Evolutionary conservation across 2,329 filamentous ascomycete species (phyloP), one percentile per base, ranked within the genome.

Genomic region (Alternaria gansuensis): DNA sequence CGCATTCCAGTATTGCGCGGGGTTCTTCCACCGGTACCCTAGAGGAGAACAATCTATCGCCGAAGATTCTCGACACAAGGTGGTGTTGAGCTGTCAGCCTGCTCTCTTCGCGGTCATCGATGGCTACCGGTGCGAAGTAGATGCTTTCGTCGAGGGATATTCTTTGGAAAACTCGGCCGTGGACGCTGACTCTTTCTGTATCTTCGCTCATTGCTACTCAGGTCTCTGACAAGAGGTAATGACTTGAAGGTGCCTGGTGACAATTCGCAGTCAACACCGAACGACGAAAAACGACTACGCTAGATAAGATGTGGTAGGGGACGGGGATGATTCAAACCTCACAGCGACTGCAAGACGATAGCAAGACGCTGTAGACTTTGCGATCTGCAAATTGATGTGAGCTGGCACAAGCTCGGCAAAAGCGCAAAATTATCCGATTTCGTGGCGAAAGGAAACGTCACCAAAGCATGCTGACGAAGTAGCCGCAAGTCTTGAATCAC

Each of bases 141-240:
- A 79, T 75, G 29, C 60, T 54, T 28, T 75, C 67, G 49, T 78
- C 72, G 39, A 79, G 64, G 10, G 77, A 79, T 41, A 68, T 68
- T 45, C 73, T 75, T 59, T 79, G 77, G 60, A 78, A 79, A 8
- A 73, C 56, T 33, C 77, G 70, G n/a, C 77, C 77, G 52, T 77
- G 70, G 40, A 78, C 66, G 39, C 65, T 67, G 31, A 78, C 71
- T 58, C 60, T 65, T 49, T 66, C 53, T 24, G 59, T 49, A 21
- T 71, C 66, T 14, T 65, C 61, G 21, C 64, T 62, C 68, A 70
- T 70, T n/a, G 34, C 37, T 23, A 28, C 13, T 23, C n/a, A 37
- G n/a, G 31, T 39, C 48, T 36, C 23, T 26, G 23, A 36, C n/a
- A 39, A 40, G 11, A 44, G 23, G n/a, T 11, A 21, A 8, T 21